phyloP scores from a whole-genome alignment of 306 rosid species.

The Cucurbita maxima region DNA sequence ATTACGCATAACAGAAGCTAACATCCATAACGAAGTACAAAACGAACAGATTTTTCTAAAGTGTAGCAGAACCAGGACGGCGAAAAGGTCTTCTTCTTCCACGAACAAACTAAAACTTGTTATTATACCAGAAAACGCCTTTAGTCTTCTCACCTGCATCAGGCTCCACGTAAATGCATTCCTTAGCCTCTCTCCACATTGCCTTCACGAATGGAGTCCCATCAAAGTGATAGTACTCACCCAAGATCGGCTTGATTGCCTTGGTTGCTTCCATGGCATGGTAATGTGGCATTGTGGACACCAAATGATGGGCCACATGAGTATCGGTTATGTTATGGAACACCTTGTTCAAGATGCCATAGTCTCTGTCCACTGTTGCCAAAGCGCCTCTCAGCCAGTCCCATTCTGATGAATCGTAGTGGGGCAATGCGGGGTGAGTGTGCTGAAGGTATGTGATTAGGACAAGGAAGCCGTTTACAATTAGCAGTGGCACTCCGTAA shows the following conservation, averaged over 20 bases:
- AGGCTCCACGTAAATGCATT: slow-evolving; percentile 64
- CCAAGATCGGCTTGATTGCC: slow-evolving; percentile 54
- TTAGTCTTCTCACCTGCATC: slow-evolving; percentile 26
- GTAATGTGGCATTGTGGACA: slow-evolving; percentile 87
- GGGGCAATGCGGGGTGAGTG: slow-evolving; percentile 82
- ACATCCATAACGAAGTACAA: no score
- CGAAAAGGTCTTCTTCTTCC: not conserved
- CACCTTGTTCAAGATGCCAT: slow-evolving; percentile 77
- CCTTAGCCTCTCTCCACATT: slow-evolving; percentile 60
- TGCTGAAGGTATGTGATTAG: slow-evolving; percentile 88
- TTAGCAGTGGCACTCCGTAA: slow-evolving; percentile 62
- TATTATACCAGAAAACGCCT: slow-evolving; percentile 79
- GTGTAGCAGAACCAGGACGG: not conserved
- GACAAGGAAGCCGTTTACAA: slow-evolving; percentile 77
- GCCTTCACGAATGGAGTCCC: slow-evolving; percentile 50
- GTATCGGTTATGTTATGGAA: slow-evolving; percentile 95
- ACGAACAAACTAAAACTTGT: slow-evolving; percentile 22
- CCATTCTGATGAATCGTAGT: slow-evolving; percentile 80
- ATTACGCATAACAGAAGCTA: no score
- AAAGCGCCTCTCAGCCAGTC: slow-evolving; percentile 91
- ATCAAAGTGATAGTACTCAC: slow-evolving; percentile 59
- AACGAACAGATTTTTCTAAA: no score
- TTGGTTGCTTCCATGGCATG: slow-evolving; percentile 89
- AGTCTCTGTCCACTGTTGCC: slow-evolving; percentile 83
- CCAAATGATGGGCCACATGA: slow-evolving; percentile 84